Conservation (phyloP, 1,284 basidiomycete genomes). For the Xerocomus amazonicus region DNA sequence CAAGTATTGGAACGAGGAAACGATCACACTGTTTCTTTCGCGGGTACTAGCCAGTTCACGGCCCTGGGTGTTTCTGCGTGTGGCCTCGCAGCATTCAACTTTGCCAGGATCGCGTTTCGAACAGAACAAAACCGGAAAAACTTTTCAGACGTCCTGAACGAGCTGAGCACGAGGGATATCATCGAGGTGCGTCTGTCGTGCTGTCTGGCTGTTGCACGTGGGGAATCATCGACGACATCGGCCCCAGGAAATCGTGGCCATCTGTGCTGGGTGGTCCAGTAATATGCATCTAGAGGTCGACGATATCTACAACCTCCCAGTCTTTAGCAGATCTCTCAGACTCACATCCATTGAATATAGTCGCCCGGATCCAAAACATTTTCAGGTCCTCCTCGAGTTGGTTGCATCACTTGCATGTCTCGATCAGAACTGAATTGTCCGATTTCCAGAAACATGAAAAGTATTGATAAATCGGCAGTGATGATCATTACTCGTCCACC, state of each 20-base stretch:
- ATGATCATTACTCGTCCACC: slow-evolving; percentile 66
- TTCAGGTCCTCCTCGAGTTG: slow-evolving; percentile 46
- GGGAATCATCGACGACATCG: not conserved
- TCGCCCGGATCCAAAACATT: slow-evolving; percentile 37
- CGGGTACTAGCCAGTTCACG: slow-evolving; percentile 48
- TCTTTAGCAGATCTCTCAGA: slow-evolving; percentile 41
- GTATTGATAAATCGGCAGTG: slow-evolving; percentile 34
- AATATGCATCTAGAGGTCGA: slow-evolving; percentile 56
- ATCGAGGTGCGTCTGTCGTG: slow-evolving; percentile 22
- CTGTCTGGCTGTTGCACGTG: not conserved
- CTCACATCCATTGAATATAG: slow-evolving; percentile 40
- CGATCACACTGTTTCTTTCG: slow-evolving; percentile 38
- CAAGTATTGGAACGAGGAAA: slow-evolving; percentile 22
- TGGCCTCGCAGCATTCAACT: slow-evolving; percentile 62
- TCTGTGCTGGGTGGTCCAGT: slow-evolving; percentile 52
- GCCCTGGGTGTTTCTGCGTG: slow-evolving; percentile 47
- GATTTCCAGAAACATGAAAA: slow-evolving; percentile 33
- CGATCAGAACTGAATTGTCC: not conserved
- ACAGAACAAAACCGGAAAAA: slow-evolving; percentile 13
- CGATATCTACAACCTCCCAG: slow-evolving; percentile 39
- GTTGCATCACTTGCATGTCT: slow-evolving; percentile 4
- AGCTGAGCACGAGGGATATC: slow-evolving; percentile 17
- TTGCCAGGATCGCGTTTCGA: slow-evolving; percentile 41
- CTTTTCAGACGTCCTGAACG: slow-evolving; percentile 18
- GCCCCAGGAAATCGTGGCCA: slow-evolving; percentile 47